phyloP scores from a whole-genome alignment of 768 basidiomycete species.

The Lactarius pseudohatsudake region DNA sequence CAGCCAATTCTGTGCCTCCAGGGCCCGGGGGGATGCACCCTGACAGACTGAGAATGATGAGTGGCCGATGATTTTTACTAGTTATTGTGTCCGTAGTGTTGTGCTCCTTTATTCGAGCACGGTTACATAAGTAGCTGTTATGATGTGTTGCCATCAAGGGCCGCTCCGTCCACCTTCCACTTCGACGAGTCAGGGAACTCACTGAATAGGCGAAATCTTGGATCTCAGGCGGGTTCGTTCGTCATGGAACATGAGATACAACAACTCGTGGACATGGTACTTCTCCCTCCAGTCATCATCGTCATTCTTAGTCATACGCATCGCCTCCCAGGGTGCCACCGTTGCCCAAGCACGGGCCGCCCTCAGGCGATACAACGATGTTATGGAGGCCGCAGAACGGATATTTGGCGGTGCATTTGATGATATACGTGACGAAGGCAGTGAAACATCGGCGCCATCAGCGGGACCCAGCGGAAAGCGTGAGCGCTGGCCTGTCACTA shows the following conservation, averaged over 20 bases:
- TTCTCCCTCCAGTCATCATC: neutral
- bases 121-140: slow-evolving; percentile 19
- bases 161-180: neutral
- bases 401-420: slow-evolving; percentile 86
- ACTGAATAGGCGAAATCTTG: slow-evolving; percentile 17
- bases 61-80: slow-evolving; percentile 11
- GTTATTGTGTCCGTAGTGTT: slow-evolving; percentile 1
- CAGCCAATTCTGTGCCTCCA: slow-evolving; percentile 32
- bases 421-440: slow-evolving; percentile 59
- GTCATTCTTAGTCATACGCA: neutral
- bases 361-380: slow-evolving; percentile 78
- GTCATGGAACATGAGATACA: slow-evolving; percentile 38
- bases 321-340: slow-evolving; percentile 70
- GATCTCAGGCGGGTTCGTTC: neutral
- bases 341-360: slow-evolving; percentile 80
- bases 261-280: slow-evolving; percentile 41
- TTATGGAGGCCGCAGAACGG: slow-evolving; percentile 87
- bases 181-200: slow-evolving; percentile 11
- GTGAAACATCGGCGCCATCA: slow-evolving; percentile 31
- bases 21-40: slow-evolving; percentile 80
- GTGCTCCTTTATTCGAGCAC: neutral
- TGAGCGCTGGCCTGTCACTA: slow-evolving; percentile 2
- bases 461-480: slow-evolving; percentile 13
- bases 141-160: neutral
- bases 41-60: slow-evolving; percentile 82